phyloP scores from a whole-genome alignment of 176 grass and related monocot genomes.

The Zea luxurians region DNA sequence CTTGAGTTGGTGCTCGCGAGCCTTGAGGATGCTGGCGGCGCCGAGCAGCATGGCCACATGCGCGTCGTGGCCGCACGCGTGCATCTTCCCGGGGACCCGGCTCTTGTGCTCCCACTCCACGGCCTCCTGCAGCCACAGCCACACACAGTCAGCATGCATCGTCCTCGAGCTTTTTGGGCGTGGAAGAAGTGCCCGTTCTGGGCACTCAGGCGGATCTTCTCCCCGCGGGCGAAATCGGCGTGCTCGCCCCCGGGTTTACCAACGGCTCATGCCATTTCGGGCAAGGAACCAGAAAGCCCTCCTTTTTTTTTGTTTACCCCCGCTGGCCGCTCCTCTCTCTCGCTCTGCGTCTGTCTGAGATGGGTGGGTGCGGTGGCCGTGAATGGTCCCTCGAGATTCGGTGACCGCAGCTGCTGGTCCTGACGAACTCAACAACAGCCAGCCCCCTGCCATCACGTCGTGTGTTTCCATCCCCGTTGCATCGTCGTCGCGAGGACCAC shows the following conservation, averaged over 20 bases:
- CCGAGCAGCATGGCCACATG: constrained; percentile 99
- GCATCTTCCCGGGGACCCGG: constrained; percentile 85
- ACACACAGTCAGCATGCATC: too few species aligned
- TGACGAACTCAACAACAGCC: too few species aligned
- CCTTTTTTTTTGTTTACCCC: too few species aligned
- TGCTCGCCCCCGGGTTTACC: neutral
- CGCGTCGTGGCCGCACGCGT: constrained; percentile 96
- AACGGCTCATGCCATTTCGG: constrained; percentile 9
- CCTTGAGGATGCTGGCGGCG: constrained; percentile 83
- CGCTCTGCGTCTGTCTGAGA: neutral
- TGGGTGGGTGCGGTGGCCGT: neutral
- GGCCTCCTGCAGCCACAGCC: constrained; percentile 49
- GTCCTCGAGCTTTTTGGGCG: neutral
- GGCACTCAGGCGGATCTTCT: neutral
- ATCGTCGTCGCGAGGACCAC: too few species aligned
- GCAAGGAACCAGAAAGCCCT: neutral
- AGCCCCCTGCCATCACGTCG: too few species aligned
- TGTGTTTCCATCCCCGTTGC: too few species aligned
- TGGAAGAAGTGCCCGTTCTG: constrained; percentile 19
- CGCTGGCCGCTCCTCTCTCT: too few species aligned
- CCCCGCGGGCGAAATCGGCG: neutral
- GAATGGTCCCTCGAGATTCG: neutral
- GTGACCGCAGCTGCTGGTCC: too few species aligned
- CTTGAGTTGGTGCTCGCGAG: constrained; percentile 68
- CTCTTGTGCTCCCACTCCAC: constrained; percentile 97